Evolutionary conservation across 2,329 filamentous ascomycete genomes (phyloP).

Genomic region (Aspergillus fumigatiaffinis): DNA sequence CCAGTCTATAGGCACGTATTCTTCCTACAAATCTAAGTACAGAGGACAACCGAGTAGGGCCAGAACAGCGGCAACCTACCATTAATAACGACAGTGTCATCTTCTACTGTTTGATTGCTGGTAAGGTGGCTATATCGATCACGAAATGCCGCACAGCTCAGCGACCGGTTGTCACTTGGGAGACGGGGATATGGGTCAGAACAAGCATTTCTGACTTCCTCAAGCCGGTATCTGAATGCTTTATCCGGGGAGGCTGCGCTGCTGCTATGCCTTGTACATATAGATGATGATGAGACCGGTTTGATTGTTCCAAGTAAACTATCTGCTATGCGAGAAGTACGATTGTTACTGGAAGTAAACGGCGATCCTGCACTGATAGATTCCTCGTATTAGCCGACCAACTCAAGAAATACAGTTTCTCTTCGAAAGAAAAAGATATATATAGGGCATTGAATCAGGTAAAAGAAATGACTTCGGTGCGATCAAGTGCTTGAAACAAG

Average conservation of each 20-base stretch:
- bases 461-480: conserved; percentile 21
- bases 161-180: conserved; percentile 23
- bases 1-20: conserved; percentile 65
- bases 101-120: conserved; percentile 38
- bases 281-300: conserved; percentile 3
- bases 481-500: conserved; percentile 46
- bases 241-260: conserved; percentile 29
- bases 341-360: conserved; percentile 7
- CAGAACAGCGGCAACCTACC: conserved; percentile 35
- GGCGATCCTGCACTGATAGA: conserved; percentile 23
- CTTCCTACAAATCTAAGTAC: conserved; percentile 60
- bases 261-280: conserved; percentile 22
- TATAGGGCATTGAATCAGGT: conserved; percentile 13
- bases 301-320: conserved; percentile 6
- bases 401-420: background rate
- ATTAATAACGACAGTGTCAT: conserved; percentile 38
- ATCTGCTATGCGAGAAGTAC: conserved; percentile 2
- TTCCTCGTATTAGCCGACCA: conserved; percentile 19
- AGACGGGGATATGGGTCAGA: conserved; percentile 39
- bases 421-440: background rate
- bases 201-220: conserved; percentile 33
- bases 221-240: conserved; percentile 33
- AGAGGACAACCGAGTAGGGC: conserved; percentile 18
- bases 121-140: conserved; percentile 34
- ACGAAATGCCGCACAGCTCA: conserved; percentile 36